Evolutionary conservation across 305 asterid species (phyloP).

Genomic region (Fraxinus latifolia): DNA sequence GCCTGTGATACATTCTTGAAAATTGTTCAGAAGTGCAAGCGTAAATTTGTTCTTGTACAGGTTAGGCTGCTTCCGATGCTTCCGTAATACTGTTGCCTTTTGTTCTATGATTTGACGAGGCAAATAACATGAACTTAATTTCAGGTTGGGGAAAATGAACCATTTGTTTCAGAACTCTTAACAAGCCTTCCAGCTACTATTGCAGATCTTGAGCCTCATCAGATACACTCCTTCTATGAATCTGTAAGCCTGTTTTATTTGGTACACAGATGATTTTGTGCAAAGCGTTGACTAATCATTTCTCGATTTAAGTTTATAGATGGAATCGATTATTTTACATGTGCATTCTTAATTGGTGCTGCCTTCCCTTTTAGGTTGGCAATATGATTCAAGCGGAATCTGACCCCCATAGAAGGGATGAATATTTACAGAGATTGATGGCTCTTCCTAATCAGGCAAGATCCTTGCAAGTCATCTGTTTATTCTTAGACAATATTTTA

Average conservation of each 20-base stretch:
- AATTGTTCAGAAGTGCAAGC: constrained; percentile 98
- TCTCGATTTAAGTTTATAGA: background rate
- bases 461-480: constrained; percentile 13
- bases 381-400: constrained; percentile 94
- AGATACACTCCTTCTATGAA: constrained; percentile 95
- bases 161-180: constrained; percentile 91
- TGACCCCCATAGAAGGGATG: constrained; percentile 84
- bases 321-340: background rate
- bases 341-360: constrained; percentile 11
- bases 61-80: constrained; percentile 29
- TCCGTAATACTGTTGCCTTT: background rate
- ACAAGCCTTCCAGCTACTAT: constrained; percentile 78
- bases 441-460: constrained; percentile 87
- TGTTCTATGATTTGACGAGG: background rate
- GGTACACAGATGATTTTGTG: background rate
- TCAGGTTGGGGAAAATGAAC: constrained; percentile 95
- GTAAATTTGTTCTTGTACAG: constrained; percentile 89
- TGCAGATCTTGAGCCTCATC: constrained; percentile 93
- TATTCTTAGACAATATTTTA: background rate
- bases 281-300: background rate
- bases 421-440: constrained; percentile 88
- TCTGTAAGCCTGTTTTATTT: constrained; percentile 56
- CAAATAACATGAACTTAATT: constrained; percentile 19
- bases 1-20: constrained; percentile 98
- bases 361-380: constrained; percentile 60